Conservation (phyloP, 2,329 filamentous ascomycete species). For the Nemania abortiva region DNA sequence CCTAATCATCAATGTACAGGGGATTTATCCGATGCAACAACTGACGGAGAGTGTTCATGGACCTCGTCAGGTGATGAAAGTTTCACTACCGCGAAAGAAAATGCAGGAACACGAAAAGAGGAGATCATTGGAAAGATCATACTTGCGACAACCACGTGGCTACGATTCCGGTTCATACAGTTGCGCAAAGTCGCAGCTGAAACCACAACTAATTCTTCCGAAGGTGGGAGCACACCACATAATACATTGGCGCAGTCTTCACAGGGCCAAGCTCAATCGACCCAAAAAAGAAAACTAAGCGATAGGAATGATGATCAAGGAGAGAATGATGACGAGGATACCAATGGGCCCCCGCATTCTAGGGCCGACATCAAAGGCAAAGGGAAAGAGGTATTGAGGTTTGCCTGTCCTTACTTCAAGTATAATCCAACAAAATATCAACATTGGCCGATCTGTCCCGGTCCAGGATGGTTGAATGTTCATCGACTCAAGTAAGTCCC, state of each 20-base stretch:
- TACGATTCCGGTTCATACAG: conserved; percentile 8
- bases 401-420: conserved; percentile 39
- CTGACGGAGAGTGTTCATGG: background rate
- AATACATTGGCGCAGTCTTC: background rate
- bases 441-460: conserved; percentile 29
- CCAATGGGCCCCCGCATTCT: background rate
- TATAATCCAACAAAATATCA: conserved; percentile 33
- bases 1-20: background rate
- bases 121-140: conserved; percentile 8
- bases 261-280: background rate
- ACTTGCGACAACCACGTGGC: conserved; percentile 4
- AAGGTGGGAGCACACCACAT: background rate
- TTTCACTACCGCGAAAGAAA: background rate
- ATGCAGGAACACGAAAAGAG: background rate
- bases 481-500: conserved; percentile 36
- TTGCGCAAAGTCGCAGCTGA: background rate
- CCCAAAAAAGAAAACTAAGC: conserved; percentile 18
- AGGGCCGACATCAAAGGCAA: conserved; percentile 21
- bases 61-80: conserved; percentile 20
- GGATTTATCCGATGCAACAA: background rate
- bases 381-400: conserved; percentile 13
- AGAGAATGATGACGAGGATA: background rate
- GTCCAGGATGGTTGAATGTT: conserved; percentile 32
- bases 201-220: background rate
- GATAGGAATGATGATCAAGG: background rate